phyloP scores from a whole-genome alignment of 2,329 filamentous ascomycete genomes.

The Mariannaea elegans region DNA sequence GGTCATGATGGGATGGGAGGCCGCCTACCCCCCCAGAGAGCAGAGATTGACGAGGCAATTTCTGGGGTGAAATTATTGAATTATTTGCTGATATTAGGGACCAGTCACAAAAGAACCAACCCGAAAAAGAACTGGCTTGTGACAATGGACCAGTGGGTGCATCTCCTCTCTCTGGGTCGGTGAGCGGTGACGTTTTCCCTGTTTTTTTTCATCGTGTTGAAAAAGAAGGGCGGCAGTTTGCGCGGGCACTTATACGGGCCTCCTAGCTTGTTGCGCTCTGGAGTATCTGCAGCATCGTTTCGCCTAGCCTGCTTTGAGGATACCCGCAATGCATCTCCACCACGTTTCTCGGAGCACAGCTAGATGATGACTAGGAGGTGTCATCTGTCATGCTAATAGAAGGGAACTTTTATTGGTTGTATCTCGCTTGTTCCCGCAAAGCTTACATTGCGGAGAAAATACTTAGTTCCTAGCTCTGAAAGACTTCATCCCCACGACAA shows the following conservation, averaged over 20 bases:
- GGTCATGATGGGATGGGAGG: constrained; percentile 17
- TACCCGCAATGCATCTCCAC: constrained; percentile 17
- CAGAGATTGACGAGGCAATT: constrained; percentile 1
- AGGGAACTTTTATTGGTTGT: constrained; percentile 28
- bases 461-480: constrained; percentile 24
- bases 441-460: constrained; percentile 19
- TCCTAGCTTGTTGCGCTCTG: not conserved
- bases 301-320: constrained; percentile 22
- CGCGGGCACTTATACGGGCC: constrained; percentile 1
- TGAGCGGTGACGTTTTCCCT: constrained; percentile 9
- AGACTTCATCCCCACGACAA: constrained; percentile 25
- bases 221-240: not conserved
- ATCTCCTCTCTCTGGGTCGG: constrained; percentile 1
- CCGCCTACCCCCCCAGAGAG: constrained; percentile 12
- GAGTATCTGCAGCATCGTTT: constrained; percentile 8
- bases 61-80: not conserved
- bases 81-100: not conserved
- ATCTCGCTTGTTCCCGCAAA: constrained; percentile 31
- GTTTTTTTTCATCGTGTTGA: not conserved
- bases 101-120: constrained; percentile 3
- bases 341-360: constrained; percentile 11
- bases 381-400: constrained; percentile 14
- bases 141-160: constrained; percentile 1
- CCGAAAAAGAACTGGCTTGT: constrained; percentile 12
- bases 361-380: constrained; percentile 1